Base-by-base conservation (phyloP, 306 rosid species). In the Potentilla sterilis region DNA sequence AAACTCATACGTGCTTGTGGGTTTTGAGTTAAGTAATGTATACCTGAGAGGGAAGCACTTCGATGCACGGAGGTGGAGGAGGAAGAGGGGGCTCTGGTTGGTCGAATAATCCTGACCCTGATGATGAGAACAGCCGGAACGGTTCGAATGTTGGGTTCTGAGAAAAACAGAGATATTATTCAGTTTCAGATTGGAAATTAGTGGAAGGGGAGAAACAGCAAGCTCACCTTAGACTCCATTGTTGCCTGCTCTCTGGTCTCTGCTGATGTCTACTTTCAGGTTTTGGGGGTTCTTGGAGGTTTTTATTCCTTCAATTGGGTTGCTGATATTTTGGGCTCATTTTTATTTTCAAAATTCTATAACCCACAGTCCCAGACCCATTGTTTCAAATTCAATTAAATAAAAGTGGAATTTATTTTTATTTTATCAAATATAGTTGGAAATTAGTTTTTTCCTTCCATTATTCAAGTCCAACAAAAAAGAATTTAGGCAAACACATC, bases 1-100 rank as follows among this genome's bases (percentile, higher is more conserved):
- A 80, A 61, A 72, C 62, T 37, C 7, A n/a, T 14, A 0, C 18
- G 35, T n/a, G 4, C 28, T 10, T 38, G 18, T 55, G 67, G 44
- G 19, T 13, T 21, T 2, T 22, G 7, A 4, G n/a, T 15, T 28
- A 57, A 38, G 7, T 42, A 22, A 22, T 21, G 5, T 22, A 59
- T 55, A 89, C 98, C 93, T 91, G 89, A 22, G 97, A 75, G 61
- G 88, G 72, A 58, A 89, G 78, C 13, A 95, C 92, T 84, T 92
- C 97, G 67, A 87, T 52, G 74, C 75, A 86, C 54, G 97, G 93
- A 77, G 97, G 98, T 12, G 86, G 86, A 63, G 90, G 89, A 48
- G 88, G 80, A 49, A 83, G 75, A 37, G 89, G 79, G 12, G 72
- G 24, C 69, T 84, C 80, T 49, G 85, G 72, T 75, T 86, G 84